phyloP scores from a whole-genome alignment of 805 yeast species.

The Candida cerambycidarum region DNA sequence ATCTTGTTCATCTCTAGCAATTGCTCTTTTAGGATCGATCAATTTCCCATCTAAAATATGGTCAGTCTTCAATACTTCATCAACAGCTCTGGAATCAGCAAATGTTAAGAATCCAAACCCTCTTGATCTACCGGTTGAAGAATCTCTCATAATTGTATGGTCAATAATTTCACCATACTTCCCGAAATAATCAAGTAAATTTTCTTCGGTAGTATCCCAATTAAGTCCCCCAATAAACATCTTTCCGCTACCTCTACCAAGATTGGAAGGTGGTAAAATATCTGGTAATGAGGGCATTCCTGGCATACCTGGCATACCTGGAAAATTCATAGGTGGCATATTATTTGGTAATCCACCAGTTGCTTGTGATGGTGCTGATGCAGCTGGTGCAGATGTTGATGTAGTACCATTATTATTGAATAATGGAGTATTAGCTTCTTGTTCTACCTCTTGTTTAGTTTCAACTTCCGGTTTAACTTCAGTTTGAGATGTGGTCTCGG shows the following conservation, averaged over 20 bases:
- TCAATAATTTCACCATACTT: conserved; percentile 89
- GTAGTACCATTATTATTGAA: conserved; percentile 4
- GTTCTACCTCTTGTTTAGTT: conserved; percentile 2
- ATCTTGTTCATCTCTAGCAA: conserved; percentile 96
- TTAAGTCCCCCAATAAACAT: conserved; percentile 96
- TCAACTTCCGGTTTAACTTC: conserved; percentile 3
- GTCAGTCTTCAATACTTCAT: conserved; percentile 78
- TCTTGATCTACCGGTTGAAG: conserved; percentile 80
- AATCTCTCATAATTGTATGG: conserved; percentile 90
- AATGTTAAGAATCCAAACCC: conserved; percentile 95
- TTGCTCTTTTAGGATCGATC: conserved; percentile 96
- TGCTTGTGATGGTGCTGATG: conserved; percentile 7
- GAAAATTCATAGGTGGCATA: conserved; percentile 5
- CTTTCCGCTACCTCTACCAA: conserved; percentile 70
- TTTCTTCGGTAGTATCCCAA: conserved; percentile 96
- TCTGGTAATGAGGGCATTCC: conserved; percentile 17
- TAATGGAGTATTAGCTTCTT: conserved; percentile 3
- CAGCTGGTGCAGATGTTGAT: conserved; percentile 1
- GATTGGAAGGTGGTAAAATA: conserved; percentile 25
- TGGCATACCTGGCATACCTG: conserved; percentile 19
- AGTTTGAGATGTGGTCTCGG: conserved; percentile 2
- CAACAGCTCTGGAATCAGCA: conserved; percentile 77
- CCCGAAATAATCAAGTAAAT: conserved; percentile 74
- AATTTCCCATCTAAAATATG: conserved; percentile 93
- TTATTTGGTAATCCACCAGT: neutral